Evolutionary conservation across 1,139 yeast genomes (phyloP).

Genomic region (Sugiyamaella neomexicana): DNA sequence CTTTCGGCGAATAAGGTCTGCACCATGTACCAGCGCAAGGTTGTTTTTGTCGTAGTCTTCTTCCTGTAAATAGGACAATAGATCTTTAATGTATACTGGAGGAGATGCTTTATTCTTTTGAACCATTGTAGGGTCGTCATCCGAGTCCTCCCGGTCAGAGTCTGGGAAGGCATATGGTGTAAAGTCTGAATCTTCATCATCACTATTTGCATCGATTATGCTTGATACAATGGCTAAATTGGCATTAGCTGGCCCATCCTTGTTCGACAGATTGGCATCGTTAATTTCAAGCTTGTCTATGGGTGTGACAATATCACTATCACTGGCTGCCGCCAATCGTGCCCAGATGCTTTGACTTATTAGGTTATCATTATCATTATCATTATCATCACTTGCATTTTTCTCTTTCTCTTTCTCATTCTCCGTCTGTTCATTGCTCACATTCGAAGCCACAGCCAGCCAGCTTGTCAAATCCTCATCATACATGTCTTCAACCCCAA

Average conservation of each 20-base stretch:
- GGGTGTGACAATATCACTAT: background rate
- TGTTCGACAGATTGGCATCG: background rate
- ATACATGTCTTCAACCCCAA: conserved; percentile 37
- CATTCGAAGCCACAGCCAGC: background rate
- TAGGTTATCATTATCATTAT: background rate
- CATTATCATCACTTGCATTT: background rate
- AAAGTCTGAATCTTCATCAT: conserved; percentile 29
- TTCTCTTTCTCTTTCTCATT: too few species aligned
- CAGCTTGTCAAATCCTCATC: conserved; percentile 10
- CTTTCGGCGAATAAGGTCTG: conserved; percentile 57
- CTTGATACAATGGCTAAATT: background rate
- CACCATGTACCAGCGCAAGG: conserved; percentile 54
- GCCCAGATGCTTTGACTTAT: background rate
- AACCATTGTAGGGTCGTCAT: conserved; percentile 53
- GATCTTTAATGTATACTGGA: conserved; percentile 64
- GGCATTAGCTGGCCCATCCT: too few species aligned
- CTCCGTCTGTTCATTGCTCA: background rate
- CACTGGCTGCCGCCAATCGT: background rate
- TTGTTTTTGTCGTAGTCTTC: conserved; percentile 57
- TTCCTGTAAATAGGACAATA: conserved; percentile 52
- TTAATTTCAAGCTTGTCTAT: background rate
- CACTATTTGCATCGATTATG: conserved; percentile 15
- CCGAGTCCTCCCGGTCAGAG: conserved; percentile 49
- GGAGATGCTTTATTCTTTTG: conserved; percentile 43
- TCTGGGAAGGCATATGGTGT: conserved; percentile 34